Percentiles rank a stretch among this genome's conserved stretches.
phyloP scores from a whole-genome alignment of 1,284 basidiomycete genomes.

The Ustilago xerochloae region DNA sequence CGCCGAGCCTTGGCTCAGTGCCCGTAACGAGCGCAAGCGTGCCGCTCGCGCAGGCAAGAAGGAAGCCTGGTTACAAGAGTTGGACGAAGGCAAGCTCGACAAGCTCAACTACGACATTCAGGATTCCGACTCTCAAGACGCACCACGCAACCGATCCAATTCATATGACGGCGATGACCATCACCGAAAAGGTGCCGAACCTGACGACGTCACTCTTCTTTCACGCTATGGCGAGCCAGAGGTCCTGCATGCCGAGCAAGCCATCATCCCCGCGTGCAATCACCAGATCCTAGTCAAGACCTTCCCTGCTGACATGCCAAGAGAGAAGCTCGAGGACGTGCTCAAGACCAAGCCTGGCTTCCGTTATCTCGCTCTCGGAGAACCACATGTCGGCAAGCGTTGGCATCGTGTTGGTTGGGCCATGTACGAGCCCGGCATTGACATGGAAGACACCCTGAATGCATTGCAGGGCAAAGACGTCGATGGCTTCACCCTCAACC shows the following conservation, averaged over 20 bases:
- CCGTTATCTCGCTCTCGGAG: constrained; percentile 60
- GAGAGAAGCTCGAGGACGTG: constrained; percentile 53
- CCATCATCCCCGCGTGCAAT: constrained; percentile 48
- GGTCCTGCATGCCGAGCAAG: constrained; percentile 38
- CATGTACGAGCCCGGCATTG: constrained; percentile 54
- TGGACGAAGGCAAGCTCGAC: constrained; percentile 55
- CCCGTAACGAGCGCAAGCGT: constrained; percentile 40
- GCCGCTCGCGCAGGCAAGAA: constrained; percentile 55
- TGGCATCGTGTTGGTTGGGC: constrained; percentile 63
- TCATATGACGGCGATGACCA: constrained; percentile 21
- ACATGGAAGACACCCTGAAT: constrained; percentile 49
- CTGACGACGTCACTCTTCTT: constrained; percentile 28
- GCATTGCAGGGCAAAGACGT: constrained; percentile 51
- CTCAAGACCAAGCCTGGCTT: constrained; percentile 55
- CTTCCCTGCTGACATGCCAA: constrained; percentile 50
- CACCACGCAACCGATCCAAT: constrained; percentile 2
- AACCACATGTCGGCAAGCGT: constrained; percentile 56
- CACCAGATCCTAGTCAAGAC: constrained; percentile 57
- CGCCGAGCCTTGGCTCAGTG: constrained; percentile 30
- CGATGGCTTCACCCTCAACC: constrained; percentile 53
- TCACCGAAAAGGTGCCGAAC: constrained; percentile 33
- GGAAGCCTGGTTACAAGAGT: constrained; percentile 55
- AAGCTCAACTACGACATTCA: constrained; percentile 54
- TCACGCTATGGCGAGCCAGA: constrained; percentile 47
- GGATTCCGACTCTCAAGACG: constrained; percentile 3